phyloP scores from a whole-genome alignment of 768 basidiomycete species.

The Lactarius sanguifluus region DNA sequence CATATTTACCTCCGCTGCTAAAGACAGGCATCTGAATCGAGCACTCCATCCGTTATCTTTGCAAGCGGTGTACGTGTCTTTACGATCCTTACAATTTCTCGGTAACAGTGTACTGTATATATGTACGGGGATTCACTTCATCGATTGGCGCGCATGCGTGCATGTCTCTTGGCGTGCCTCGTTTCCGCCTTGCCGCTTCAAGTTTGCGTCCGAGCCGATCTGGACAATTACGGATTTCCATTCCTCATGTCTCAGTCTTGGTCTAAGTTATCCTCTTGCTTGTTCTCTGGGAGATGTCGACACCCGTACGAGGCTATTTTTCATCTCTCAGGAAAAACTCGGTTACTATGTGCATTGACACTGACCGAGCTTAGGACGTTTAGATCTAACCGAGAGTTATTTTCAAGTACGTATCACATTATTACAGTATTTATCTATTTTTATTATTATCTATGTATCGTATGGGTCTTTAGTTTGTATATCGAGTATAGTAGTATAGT shows the following conservation, averaged over 20 bases:
- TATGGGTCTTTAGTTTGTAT: background rate
- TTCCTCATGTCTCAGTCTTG: background rate
- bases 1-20: background rate
- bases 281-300: background rate
- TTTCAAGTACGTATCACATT: background rate
- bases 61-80: background rate
- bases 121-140: no score
- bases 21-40: background rate
- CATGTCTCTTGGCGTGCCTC: no score
- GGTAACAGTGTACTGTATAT: background rate
- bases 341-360: background rate
- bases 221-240: background rate
- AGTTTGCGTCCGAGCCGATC: background rate
- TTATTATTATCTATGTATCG: background rate
- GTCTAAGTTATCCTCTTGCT: no score
- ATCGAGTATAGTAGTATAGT: conserved; percentile 2
- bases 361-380: background rate
- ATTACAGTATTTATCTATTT: background rate
- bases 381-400: background rate
- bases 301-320: background rate
- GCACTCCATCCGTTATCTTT: background rate
- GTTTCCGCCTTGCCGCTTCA: background rate
- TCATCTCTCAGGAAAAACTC: background rate
- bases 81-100: background rate
- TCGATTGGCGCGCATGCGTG: background rate